A percentile compares a stretch with the other conserved stretches of the same genome.
These are phyloP conservation scores for Laburnicola sp. DNA, from an alignment of 2,329 filamentous ascomycete species.

Conservation along the genomic window DNA sequence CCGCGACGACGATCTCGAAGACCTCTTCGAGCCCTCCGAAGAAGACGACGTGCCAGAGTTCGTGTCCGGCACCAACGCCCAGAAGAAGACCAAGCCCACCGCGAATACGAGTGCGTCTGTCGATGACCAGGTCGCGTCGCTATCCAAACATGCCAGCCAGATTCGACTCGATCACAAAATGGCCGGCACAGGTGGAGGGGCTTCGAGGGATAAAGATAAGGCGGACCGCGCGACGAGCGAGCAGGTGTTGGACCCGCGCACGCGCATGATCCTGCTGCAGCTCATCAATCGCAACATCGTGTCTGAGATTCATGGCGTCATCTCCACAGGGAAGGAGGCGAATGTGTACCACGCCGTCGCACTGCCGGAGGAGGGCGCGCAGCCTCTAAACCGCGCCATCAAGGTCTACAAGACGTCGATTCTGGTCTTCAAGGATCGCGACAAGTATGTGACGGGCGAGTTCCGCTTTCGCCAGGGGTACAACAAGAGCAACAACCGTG, in stretches of 20 bases:
- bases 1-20: slow-evolving; percentile 66
- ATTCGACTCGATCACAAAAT: slow-evolving; percentile 71
- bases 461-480: slow-evolving; percentile 88
- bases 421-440: slow-evolving; percentile 94
- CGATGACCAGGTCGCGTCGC: slow-evolving; percentile 84
- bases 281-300: slow-evolving; percentile 93
- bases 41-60: slow-evolving; percentile 60
- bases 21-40: slow-evolving; percentile 62
- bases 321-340: slow-evolving; percentile 96
- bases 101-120: slow-evolving; percentile 79
- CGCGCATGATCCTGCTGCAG: slow-evolving; percentile 91
- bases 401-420: slow-evolving; percentile 99
- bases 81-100: slow-evolving; percentile 70
- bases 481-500: slow-evolving; percentile 90
- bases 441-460: slow-evolving; percentile 94
- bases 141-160: slow-evolving; percentile 83
- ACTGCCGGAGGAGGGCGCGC: slow-evolving; percentile 52
- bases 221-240: slow-evolving; percentile 91
- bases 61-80: slow-evolving; percentile 63
- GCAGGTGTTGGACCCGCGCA: slow-evolving; percentile 90
- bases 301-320: slow-evolving; percentile 88
- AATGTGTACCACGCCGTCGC: slow-evolving; percentile 93
- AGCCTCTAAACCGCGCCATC: slow-evolving; percentile 75
- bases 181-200: slow-evolving; percentile 55
- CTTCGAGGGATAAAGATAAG: slow-evolving; percentile 71